Evolutionary conservation across 257 asterid genomes (phyloP), one percentile per base, ranked within the genome.

Genomic region (Craterostigma plantagineum): DNA sequence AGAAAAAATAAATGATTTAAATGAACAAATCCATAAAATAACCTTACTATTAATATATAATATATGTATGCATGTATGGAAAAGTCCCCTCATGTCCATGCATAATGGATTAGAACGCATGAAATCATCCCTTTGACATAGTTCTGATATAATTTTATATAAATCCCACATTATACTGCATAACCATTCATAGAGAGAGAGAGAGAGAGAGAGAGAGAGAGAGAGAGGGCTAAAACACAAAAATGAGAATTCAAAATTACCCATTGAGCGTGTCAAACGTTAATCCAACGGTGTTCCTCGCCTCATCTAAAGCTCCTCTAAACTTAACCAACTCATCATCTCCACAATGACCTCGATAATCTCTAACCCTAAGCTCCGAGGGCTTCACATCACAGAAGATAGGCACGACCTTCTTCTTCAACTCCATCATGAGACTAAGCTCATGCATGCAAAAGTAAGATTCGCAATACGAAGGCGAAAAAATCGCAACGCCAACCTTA

Each of bases 361-460:
- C 81, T 38, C 60, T 65, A 11, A 77, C 80, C 0, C 50, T 65
- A 41, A 84, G 85, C 45, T 84, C 82, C 0, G 93, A 84, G 1
- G 96, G 96, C 16, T 84, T 84, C 0, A 80, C 63, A 49, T 80
- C 81, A 43, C 79, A 67, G 45, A 84, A 84, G 44, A 83, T 17
- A 0, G 93, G 96, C 13, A 84, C 72, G 8, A 84, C 66, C 58
- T 17, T 53, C 57, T 80, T 84, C 17, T 34, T 36, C 0, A 42
- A 53, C 62, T 74, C 78, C 68, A 55, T 70, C 85, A 84, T 72
- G 12, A 65, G 59, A 34, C 71, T 59, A 65, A 80, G 46, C 61
- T 80, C 95, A 47, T 79, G 92, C 45, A 79, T 43, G 43, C 95
- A 79, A 41, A 76, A 79, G 45, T 73, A 67, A 0, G 96, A 84